Evolutionary conservation across 2,329 filamentous ascomycete genomes (phyloP).

Genomic region (Penicillium sp.): DNA sequence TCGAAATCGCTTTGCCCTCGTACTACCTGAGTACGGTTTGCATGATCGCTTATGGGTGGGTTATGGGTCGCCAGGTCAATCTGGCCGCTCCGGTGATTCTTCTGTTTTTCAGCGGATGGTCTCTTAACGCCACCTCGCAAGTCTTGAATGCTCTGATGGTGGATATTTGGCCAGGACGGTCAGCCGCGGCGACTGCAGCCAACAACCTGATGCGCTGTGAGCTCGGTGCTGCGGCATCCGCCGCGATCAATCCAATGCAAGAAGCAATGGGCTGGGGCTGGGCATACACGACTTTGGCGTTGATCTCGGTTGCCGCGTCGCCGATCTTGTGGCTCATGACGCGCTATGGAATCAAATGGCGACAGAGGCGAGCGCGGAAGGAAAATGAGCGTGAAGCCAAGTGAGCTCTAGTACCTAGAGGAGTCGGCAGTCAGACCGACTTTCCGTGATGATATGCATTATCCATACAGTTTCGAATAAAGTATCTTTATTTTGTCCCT

Average conservation of each 20-base stretch:
- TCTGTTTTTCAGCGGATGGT: constrained; percentile 35
- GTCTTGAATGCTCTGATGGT: constrained; percentile 46
- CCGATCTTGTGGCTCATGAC: constrained; percentile 29
- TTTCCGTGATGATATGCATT: not conserved
- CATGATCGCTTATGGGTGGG: constrained; percentile 39
- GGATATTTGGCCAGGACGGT: constrained; percentile 38
- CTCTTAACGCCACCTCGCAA: constrained; percentile 38
- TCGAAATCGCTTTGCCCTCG: constrained; percentile 35
- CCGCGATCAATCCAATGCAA: constrained; percentile 40
- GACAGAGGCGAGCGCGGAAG: constrained; percentile 18
- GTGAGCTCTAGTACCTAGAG: not conserved
- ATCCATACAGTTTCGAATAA: not conserved
- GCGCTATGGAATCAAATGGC: constrained; percentile 29
- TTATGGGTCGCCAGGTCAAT: constrained; percentile 29
- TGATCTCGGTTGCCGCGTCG: constrained; percentile 24
- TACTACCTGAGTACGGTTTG: constrained; percentile 26
- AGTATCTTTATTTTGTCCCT: too few relatives aligned
- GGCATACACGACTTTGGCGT: constrained; percentile 41
- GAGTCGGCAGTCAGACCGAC: not conserved
- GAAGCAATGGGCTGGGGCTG: constrained; percentile 41
- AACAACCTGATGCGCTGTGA: constrained; percentile 43
- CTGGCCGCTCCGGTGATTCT: constrained; percentile 35
- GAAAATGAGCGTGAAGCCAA: constrained; percentile 1
- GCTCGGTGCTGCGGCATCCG: constrained; percentile 40
- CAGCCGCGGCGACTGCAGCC: constrained; percentile 42